Evolutionary conservation across 2,329 filamentous ascomycete species (phyloP).

Genomic region (Parastagonospora avenae): DNA sequence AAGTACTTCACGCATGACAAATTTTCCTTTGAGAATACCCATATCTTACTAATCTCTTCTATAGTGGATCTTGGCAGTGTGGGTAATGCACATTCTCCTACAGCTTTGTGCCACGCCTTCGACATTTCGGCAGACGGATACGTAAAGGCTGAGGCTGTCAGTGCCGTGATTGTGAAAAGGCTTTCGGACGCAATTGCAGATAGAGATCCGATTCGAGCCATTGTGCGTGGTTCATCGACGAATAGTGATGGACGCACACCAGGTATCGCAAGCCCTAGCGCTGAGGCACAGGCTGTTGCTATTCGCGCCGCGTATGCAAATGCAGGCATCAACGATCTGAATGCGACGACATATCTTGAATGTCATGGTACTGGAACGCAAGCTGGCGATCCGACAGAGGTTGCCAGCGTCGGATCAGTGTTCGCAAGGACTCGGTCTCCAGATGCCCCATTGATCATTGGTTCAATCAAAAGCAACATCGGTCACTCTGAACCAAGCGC

Average conservation of each 20-base stretch:
- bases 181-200: slow-evolving; percentile 20
- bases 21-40: too few relatives aligned
- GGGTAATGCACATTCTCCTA: slow-evolving; percentile 31
- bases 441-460: slow-evolving; percentile 12
- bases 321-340: slow-evolving; percentile 42
- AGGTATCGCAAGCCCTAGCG: slow-evolving; percentile 30
- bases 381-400: slow-evolving; percentile 29
- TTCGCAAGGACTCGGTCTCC: slow-evolving; percentile 14
- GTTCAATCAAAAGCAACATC: slow-evolving; percentile 45
- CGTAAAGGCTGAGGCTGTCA: slow-evolving; percentile 65
- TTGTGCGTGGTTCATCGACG: slow-evolving; percentile 32
- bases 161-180: slow-evolving; percentile 32
- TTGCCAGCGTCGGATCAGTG: slow-evolving; percentile 9
- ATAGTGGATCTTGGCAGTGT: too few relatives aligned
- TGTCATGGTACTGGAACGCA: slow-evolving; percentile 35
- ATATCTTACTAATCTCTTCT: too few relatives aligned
- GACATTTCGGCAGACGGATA: slow-evolving; percentile 66
- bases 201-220: slow-evolving; percentile 33
- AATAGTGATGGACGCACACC: slow-evolving; percentile 23
- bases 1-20: too few relatives aligned
- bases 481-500: slow-evolving; percentile 50
- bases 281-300: slow-evolving; percentile 51
- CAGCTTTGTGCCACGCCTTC: slow-evolving; percentile 37
- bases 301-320: slow-evolving; percentile 41
- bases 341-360: slow-evolving; percentile 29